Evolutionary conservation across 2,329 filamentous ascomycete genomes (phyloP), one percentile per base, ranked within the genome.

Genomic region (Cladophialophora psammophila): DNA sequence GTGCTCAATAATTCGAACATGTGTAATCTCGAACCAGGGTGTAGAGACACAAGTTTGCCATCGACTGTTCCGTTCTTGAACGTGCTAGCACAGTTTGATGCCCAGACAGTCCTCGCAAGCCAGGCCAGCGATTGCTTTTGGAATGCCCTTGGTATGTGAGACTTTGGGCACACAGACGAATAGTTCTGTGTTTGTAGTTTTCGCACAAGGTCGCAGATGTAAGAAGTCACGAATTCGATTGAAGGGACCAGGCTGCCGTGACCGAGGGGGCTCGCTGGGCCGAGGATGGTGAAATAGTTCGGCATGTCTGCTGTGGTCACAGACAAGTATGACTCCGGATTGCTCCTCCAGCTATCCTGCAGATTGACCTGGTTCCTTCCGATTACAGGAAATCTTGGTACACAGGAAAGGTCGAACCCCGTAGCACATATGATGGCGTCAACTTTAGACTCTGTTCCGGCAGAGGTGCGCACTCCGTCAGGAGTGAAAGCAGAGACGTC

Each of bases 1-100:
- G 75, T 71, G 50, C 78, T 75, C 60, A 81, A 78, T 1, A 77
- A 68, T 62, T 81, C 76, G 42, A 78, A 75, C 64, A 84, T 85
- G 60, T 85, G 83, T 50, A 85, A 77, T 0, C 79, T 81, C 1
- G 78, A 81, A 3, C 84, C 84, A 0, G 84, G 83, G 78, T 80
- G 85, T 1, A 85, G 74, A 1, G 82, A 80, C 73, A 72, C 75
- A 35, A 82, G 79, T 9, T 79, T 74, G 18, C 79, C 80, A 2
- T 79, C 81, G 20, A 78, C 76, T 63, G 80, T 79, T 26, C 78
- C 78, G 71, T 84, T 78, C 71, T 74, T 74, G 60, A 76, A 72
- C 78, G 80, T 82, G 31, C 67, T 72, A 5, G 79, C 75, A 58
- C 81, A 83, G 7, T 78, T 74, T 36, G 78, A 75, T 67, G 80